A percentile compares a stretch with the other conserved stretches of the same genome.
Conservation (phyloP, 306 rosid species). For the Morella rubra region DNA sequence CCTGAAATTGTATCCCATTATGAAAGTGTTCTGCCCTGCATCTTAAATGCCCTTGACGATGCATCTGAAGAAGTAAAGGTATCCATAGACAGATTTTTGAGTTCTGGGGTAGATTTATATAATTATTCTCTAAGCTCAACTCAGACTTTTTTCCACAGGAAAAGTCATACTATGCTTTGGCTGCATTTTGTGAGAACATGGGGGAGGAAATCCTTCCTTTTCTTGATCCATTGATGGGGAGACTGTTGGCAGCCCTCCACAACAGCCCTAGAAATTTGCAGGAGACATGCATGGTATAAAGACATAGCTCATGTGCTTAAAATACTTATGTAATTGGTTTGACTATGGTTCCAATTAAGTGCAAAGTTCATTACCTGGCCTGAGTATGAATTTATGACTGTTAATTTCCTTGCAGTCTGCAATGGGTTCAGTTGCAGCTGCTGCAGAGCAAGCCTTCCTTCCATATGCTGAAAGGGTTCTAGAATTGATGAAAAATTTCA, state of each 20-base stretch:
- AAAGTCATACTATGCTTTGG: constrained; percentile 96
- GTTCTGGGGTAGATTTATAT: constrained; percentile 24
- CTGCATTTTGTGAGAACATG: constrained; percentile 98
- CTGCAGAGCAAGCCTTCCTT: constrained; percentile 90
- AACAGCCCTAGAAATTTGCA: constrained; percentile 78
- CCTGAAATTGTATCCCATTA: constrained; percentile 94
- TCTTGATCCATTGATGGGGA: constrained; percentile 92
- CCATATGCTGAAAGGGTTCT: constrained; percentile 96
- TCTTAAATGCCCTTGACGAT: constrained; percentile 90
- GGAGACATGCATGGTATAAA: constrained; percentile 97
- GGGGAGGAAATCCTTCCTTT: constrained; percentile 95
- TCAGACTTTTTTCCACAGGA: constrained; percentile 50
- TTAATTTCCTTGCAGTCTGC: constrained; percentile 73
- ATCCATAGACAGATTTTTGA: constrained; percentile 28
- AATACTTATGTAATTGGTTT: constrained; percentile 20
- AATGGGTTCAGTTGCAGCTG: constrained; percentile 95
- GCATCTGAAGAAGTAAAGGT: constrained; percentile 97
- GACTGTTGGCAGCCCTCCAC: constrained; percentile 80
- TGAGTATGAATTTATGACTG: constrained; percentile 21
- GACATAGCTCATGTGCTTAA: constrained; percentile 22
- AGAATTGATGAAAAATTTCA: constrained; percentile 89
- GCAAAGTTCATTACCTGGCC: constrained; percentile 13
- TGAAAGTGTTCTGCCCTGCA: constrained; percentile 96
- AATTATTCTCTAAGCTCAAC: not conserved
- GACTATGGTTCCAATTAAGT: not conserved